Percentiles rank a stretch among this genome's conserved stretches.
These are phyloP conservation scores for Saccharum spontaneum DNA, from an alignment of 176 grass and related monocot genomes.

Conservation along the genomic window DNA sequence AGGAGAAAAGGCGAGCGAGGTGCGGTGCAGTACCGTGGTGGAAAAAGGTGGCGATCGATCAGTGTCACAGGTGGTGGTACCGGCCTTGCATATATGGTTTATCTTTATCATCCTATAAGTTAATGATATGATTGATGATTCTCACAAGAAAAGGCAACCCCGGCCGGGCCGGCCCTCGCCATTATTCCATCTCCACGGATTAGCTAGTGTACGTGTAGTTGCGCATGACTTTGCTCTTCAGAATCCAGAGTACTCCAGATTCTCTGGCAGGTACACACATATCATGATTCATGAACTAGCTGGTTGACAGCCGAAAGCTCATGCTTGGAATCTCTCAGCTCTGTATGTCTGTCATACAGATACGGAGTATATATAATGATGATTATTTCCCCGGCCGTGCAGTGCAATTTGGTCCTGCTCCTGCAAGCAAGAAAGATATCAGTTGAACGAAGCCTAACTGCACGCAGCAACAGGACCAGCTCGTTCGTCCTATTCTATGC, in stretches of 20 bases:
- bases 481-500: background rate
- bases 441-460: too few species aligned
- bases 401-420: background rate
- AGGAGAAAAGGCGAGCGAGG: background rate
- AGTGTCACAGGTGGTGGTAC: slow-evolving; percentile 1
- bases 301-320: slow-evolving; percentile 10
- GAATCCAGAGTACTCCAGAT: slow-evolving; percentile 1
- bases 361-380: background rate
- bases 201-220: background rate
- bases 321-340: background rate
- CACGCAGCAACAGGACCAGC: background rate
- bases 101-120: background rate
- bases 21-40: background rate
- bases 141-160: slow-evolving; percentile 15
- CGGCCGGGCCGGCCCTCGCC: background rate
- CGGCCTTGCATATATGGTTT: background rate
- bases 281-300: background rate
- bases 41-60: slow-evolving; percentile 12
- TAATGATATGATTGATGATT: slow-evolving; percentile 17
- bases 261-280: slow-evolving; percentile 6
- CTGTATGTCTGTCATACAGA: background rate
- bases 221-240: slow-evolving; percentile 5
- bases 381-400: too few species aligned
- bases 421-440: background rate
- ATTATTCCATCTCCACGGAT: background rate